Evolutionary conservation across 2,329 filamentous ascomycete species (phyloP).

Genomic region (Fusarium sp.): DNA sequence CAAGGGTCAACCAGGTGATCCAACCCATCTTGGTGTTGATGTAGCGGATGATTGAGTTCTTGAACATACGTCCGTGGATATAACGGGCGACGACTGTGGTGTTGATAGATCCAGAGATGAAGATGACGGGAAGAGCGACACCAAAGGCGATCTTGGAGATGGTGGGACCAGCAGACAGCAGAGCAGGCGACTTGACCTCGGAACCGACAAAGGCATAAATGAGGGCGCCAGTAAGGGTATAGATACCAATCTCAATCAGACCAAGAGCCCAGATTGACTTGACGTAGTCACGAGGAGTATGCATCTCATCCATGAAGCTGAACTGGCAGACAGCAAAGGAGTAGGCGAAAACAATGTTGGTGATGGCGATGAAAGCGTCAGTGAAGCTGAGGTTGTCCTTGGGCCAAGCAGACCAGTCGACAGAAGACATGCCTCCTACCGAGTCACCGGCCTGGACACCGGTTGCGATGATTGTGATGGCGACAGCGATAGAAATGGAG

Average conservation of each 20-base stretch:
- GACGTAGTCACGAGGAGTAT: slow-evolving; percentile 57
- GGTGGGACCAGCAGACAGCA: slow-evolving; percentile 69
- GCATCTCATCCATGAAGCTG: slow-evolving; percentile 65
- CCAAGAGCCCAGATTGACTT: slow-evolving; percentile 72
- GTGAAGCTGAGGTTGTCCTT: slow-evolving; percentile 58
- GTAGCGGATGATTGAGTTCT: slow-evolving; percentile 55
- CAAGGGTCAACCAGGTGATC: slow-evolving; percentile 68
- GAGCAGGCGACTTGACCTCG: slow-evolving; percentile 72
- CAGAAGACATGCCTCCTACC: slow-evolving; percentile 46
- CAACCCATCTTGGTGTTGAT: slow-evolving; percentile 62
- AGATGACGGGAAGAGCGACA: slow-evolving; percentile 76
- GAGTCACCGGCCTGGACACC: slow-evolving; percentile 56
- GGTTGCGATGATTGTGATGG: slow-evolving; percentile 74
- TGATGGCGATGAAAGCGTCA: slow-evolving; percentile 68
- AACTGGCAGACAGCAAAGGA: slow-evolving; percentile 64
- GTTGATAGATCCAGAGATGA: slow-evolving; percentile 79
- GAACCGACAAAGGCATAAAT: slow-evolving; percentile 76
- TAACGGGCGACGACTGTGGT: slow-evolving; percentile 59
- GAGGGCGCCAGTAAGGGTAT: slow-evolving; percentile 72
- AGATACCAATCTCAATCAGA: slow-evolving; percentile 70
- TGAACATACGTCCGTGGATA: slow-evolving; percentile 58
- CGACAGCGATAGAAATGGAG: slow-evolving; percentile 71
- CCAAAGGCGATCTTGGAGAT: slow-evolving; percentile 76
- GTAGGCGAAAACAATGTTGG: slow-evolving; percentile 79
- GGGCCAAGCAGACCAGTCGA: slow-evolving; percentile 59